A percentile compares a stretch with the other conserved stretches of the same genome.
phyloP scores from a whole-genome alignment of 805 yeast species.

The Ogataea angusta region DNA sequence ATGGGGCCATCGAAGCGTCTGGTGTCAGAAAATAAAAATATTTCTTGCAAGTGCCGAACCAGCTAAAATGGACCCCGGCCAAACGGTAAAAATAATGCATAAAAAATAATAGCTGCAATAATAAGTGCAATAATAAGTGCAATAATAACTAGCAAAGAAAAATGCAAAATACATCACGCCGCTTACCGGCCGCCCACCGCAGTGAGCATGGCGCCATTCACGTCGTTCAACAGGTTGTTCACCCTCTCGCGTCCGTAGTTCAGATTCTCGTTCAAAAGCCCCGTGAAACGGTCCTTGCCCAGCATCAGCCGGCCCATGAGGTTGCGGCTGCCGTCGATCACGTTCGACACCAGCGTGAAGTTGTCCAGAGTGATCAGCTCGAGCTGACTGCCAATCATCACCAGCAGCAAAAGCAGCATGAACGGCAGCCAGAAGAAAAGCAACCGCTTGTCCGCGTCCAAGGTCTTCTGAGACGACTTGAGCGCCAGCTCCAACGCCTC shows the following conservation, averaged over 20 bases:
- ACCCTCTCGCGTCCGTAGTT: slow-evolving; percentile 32
- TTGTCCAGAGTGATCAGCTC: slow-evolving; percentile 23
- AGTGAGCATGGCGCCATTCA: slow-evolving; percentile 40
- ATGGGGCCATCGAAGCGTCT: neutral
- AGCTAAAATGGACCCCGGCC: slow-evolving; percentile 10
- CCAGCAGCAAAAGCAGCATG: slow-evolving; percentile 50
- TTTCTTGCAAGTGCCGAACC: neutral
- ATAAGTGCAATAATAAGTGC: neutral
- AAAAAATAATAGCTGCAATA: neutral
- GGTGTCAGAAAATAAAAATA: neutral
- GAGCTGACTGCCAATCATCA: slow-evolving; percentile 31
- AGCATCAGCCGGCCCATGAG: slow-evolving; percentile 47
- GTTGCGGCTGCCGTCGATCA: slow-evolving; percentile 40
- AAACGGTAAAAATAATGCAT: slow-evolving; percentile 13
- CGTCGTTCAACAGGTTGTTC: slow-evolving; percentile 36
- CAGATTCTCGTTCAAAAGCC: slow-evolving; percentile 34
- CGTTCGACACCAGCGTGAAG: slow-evolving; percentile 22
- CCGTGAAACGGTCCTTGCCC: slow-evolving; percentile 41
- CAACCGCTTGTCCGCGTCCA: slow-evolving; percentile 76
- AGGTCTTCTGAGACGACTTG: slow-evolving; percentile 38
- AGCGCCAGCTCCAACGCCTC: slow-evolving; percentile 22
- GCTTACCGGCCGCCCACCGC: slow-evolving; percentile 31
- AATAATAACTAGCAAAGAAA: neutral
- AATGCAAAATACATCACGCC: neutral
- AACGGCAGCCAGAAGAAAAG: slow-evolving; percentile 91